A percentile compares a stretch with the other conserved stretches of the same genome.
Conservation (phyloP, 495 filamentous ascomycete species). For the Astrothelium macrocarpum region DNA sequence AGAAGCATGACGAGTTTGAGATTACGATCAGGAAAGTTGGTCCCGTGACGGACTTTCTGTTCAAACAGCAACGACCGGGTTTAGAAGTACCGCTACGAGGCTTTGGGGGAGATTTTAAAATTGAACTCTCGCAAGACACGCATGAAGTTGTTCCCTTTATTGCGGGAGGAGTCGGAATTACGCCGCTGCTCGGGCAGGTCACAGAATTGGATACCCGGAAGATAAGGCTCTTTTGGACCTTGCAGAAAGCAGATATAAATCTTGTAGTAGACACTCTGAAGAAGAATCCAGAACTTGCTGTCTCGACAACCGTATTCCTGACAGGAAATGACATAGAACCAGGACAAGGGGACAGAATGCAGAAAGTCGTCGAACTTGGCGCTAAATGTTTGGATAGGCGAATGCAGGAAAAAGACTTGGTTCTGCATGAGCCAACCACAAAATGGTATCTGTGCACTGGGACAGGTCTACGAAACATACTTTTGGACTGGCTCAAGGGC, state of each 20-base stretch:
- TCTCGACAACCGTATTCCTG: constrained; percentile 49
- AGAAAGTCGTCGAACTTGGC: constrained; percentile 29
- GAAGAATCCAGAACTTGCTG: constrained; percentile 40
- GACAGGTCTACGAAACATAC: constrained; percentile 41
- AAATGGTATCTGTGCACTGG: constrained; percentile 54
- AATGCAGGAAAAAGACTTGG: constrained; percentile 46
- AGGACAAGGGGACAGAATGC: constrained; percentile 17
- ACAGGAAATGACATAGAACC: constrained; percentile 36
- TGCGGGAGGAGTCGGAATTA: constrained; percentile 73
- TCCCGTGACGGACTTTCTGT: constrained; percentile 54
- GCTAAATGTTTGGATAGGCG: constrained; percentile 41
- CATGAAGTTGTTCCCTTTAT: constrained; percentile 43
- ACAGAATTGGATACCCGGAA: constrained; percentile 35
- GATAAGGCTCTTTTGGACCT: constrained; percentile 56
- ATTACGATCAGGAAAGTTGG: constrained; percentile 62
- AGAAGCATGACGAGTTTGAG: constrained; percentile 47
- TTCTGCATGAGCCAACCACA: constrained; percentile 7
- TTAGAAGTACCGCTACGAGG: constrained; percentile 59
- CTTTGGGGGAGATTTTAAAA: constrained; percentile 58
- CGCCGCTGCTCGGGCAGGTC: constrained; percentile 60
- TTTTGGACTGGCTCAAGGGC: constrained; percentile 55
- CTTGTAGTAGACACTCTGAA: constrained; percentile 52
- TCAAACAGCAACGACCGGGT: constrained; percentile 39
- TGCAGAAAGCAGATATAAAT: constrained; percentile 50
- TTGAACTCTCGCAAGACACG: constrained; percentile 30